A percentile compares a stretch with the other conserved stretches of the same genome.
Conservation (phyloP, 2,329 filamentous ascomycete species). For the Cylindrodendrum hubeiense region DNA sequence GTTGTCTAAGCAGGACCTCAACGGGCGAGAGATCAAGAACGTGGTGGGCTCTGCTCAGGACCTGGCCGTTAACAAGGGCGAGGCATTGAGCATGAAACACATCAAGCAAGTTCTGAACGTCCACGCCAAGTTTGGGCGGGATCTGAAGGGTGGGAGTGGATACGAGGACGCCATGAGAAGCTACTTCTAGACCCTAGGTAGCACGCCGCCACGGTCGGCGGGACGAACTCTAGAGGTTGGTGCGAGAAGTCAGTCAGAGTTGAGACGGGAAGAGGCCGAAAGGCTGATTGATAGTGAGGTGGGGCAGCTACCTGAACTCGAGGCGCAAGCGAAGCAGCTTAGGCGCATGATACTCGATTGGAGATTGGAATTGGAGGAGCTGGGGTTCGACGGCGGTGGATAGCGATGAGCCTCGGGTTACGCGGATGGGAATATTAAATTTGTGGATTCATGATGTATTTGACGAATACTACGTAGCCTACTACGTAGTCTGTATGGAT, state of each 20-base stretch:
- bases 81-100: conserved; percentile 80
- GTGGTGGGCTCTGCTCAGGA: conserved; percentile 86
- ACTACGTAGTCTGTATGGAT: no score
- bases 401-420: background rate
- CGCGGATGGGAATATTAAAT: background rate
- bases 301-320: conserved; percentile 1
- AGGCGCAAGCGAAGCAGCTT: conserved; percentile 8
- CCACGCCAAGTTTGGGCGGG: conserved; percentile 83
- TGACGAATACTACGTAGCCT: background rate
- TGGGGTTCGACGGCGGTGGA: background rate
- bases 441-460: conserved; percentile 7
- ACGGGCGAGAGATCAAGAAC: conserved; percentile 85
- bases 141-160: conserved; percentile 83
- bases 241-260: background rate
- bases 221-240: background rate
- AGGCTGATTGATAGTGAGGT: background rate
- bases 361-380: background rate
- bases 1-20: conserved; percentile 75
- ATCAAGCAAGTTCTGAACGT: conserved; percentile 88
- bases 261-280: background rate
- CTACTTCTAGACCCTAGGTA: conserved; percentile 66
- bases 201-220: background rate
- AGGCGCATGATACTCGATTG: background rate
- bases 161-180: conserved; percentile 88
- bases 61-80: conserved; percentile 80